A percentile compares a stretch with the other conserved stretches of the same genome.
Conservation (phyloP, 768 basidiomycete genomes). For the Exidia glandulosa region DNA sequence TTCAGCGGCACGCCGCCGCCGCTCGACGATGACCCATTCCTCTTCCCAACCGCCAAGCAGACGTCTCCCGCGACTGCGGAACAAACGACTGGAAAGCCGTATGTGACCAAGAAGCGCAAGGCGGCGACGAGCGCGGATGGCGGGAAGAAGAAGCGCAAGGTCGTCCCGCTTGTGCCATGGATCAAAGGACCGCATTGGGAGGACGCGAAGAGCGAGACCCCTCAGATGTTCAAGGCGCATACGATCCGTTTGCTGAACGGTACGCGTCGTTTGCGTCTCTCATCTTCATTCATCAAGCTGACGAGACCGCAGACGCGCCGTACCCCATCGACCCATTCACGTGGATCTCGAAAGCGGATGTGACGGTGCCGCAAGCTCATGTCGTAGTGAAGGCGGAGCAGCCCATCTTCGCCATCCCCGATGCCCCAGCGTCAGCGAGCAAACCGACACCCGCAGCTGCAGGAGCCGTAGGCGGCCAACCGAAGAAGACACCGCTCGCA, state of each 20-base stretch:
- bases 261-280: slow-evolving; percentile 20
- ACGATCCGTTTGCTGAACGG: slow-evolving; percentile 80
- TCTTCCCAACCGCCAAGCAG: slow-evolving; percentile 1
- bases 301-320: slow-evolving; percentile 52
- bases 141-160: slow-evolving; percentile 64
- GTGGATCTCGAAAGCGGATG: slow-evolving; percentile 40
- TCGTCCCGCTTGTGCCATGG: slow-evolving; percentile 70
- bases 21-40: slow-evolving; percentile 22
- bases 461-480: slow-evolving; percentile 9
- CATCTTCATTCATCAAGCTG: slow-evolving; percentile 1
- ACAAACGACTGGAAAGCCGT: slow-evolving; percentile 13
- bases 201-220: slow-evolving; percentile 48
- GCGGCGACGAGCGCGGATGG: slow-evolving; percentile 34
- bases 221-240: slow-evolving; percentile 62
- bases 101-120: slow-evolving; percentile 48
- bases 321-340: slow-evolving; percentile 70
- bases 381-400: too few species aligned
- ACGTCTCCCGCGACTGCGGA: background rate
- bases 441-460: slow-evolving; percentile 1
- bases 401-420: too few species aligned
- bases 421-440: background rate
- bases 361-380: slow-evolving; percentile 28
- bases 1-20: slow-evolving; percentile 27
- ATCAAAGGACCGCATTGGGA: slow-evolving; percentile 81
- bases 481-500: slow-evolving; percentile 9